phyloP scores from a whole-genome alignment of 495 filamentous ascomycete species.

The Podospora pseudoanserina region DNA sequence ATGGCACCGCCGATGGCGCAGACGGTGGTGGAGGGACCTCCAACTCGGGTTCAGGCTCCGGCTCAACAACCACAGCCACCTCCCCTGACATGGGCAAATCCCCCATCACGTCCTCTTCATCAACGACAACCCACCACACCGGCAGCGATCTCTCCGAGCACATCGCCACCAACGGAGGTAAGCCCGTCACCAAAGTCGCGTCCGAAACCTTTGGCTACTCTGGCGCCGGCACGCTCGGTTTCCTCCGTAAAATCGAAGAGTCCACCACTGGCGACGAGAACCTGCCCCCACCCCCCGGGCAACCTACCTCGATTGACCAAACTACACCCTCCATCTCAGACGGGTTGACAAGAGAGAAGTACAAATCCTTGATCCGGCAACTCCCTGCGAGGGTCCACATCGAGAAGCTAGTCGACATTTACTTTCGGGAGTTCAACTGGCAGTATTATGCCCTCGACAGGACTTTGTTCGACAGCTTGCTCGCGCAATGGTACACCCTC shows the following conservation, averaged over 20 bases:
- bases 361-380: conserved; percentile 50
- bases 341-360: conserved; percentile 39
- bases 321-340: conserved; percentile 7
- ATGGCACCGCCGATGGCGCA: conserved; percentile 15
- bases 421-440: conserved; percentile 58
- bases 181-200: conserved; percentile 27
- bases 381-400: conserved; percentile 52
- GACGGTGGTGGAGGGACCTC: neutral
- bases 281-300: conserved; percentile 14
- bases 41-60: neutral
- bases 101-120: neutral
- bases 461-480: conserved; percentile 45
- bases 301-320: conserved; percentile 15
- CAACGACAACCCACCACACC: conserved; percentile 12
- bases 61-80: conserved; percentile 10
- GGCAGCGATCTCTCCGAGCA: neutral
- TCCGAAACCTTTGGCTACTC: conserved; percentile 46
- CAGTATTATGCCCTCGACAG: conserved; percentile 56
- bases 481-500: conserved; percentile 50
- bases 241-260: conserved; percentile 49
- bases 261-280: conserved; percentile 6
- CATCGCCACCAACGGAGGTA: neutral
- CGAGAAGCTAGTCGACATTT: conserved; percentile 51
- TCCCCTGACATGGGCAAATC: neutral
- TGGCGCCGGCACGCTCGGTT: conserved; percentile 44